Conservation (phyloP, 75 land plant species). For the Picea sitchensis region DNA sequence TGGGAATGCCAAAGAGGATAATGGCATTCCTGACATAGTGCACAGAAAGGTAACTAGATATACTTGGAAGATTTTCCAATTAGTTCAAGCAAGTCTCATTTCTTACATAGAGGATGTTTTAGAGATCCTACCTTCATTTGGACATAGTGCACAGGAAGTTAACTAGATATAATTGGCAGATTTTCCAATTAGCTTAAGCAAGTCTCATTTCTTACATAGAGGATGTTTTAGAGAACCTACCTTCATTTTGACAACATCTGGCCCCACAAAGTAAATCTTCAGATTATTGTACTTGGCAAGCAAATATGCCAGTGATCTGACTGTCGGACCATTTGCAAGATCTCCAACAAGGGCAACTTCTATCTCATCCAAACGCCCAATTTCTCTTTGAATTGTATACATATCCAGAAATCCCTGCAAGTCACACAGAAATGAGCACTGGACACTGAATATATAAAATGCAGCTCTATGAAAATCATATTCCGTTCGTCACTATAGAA, state of each 20-base stretch:
- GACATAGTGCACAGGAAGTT: constrained; percentile 18
- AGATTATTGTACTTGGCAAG: constrained; percentile 77
- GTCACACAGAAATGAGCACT: neutral
- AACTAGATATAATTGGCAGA: neutral
- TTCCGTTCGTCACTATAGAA: neutral
- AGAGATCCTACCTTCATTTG: constrained; percentile 83
- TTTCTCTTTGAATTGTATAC: constrained; percentile 89
- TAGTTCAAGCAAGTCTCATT: neutral
- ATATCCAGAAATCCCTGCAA: constrained; percentile 83
- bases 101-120: neutral
- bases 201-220: neutral
- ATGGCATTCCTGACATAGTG: neutral
- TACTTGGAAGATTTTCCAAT: neutral
- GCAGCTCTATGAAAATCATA: neutral
- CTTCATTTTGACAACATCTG: constrained; percentile 98
- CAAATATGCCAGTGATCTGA: constrained; percentile 85
- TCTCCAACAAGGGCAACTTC: constrained; percentile 90
- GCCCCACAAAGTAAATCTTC: constrained; percentile 88
- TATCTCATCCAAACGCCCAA: constrained; percentile 83
- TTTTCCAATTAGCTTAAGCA: neutral
- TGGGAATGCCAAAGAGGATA: constrained; percentile 5
- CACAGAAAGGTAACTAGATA: neutral
- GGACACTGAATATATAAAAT: neutral
- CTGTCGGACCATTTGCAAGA: constrained; percentile 94
- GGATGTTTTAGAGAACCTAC: constrained; percentile 18